Percentiles rank a stretch among this genome's conserved stretches.
Conservation (phyloP, 192 early-diverging fungal genomes). For the Podila epigama region DNA sequence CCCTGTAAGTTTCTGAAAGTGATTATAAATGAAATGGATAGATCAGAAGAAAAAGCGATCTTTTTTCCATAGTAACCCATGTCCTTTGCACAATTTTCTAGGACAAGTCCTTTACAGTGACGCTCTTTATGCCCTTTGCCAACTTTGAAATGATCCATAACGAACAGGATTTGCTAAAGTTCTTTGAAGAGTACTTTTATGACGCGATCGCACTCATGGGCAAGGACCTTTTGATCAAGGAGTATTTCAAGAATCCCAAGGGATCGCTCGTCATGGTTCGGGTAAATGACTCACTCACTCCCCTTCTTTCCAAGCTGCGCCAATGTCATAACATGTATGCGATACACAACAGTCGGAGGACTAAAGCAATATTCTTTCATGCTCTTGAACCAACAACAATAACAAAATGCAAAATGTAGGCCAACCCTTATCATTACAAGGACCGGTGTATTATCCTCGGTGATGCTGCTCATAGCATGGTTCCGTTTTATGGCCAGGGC, state of each 20-base stretch:
- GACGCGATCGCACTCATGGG: constrained; percentile 85
- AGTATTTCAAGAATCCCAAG: constrained; percentile 86
- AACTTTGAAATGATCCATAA: constrained; percentile 80
- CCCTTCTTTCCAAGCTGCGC: too few species aligned
- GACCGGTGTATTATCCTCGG: constrained; percentile 83
- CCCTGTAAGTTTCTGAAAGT: constrained; percentile 58
- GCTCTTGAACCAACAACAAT: neutral
- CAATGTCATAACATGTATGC: too few species aligned
- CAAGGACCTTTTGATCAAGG: constrained; percentile 67
- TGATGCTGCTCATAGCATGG: constrained; percentile 98
- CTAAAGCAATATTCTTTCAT: too few species aligned
- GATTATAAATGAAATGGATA: too few species aligned
- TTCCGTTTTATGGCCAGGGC: constrained; percentile 97
- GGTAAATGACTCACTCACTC: constrained; percentile 56
- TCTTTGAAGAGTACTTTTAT: constrained; percentile 79
- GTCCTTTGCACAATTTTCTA: constrained; percentile 13
- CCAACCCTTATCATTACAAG: constrained; percentile 87
- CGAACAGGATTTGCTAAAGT: constrained; percentile 64
- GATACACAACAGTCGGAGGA: too few species aligned
- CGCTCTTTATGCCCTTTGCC: constrained; percentile 93
- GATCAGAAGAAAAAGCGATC: too few species aligned
- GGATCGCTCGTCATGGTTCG: constrained; percentile 87
- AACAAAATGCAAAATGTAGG: constrained; percentile 40
- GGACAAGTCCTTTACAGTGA: constrained; percentile 95
- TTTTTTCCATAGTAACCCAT: too few species aligned